Evolutionary conservation across 2,329 filamentous ascomycete species (phyloP).

Genomic region (Fusarium lateritium): DNA sequence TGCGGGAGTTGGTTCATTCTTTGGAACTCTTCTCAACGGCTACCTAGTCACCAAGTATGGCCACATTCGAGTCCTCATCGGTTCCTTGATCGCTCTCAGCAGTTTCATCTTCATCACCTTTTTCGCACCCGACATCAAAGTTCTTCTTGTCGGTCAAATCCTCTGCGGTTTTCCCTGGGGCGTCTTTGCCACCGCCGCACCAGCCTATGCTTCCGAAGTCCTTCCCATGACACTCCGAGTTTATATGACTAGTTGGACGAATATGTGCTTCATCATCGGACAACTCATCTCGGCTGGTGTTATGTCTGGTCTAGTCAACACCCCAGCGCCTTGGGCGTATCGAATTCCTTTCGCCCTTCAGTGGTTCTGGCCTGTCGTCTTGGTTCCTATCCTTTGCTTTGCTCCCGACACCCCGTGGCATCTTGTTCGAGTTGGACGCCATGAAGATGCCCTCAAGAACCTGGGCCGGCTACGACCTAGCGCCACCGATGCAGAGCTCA

Average conservation of each 20-base stretch:
- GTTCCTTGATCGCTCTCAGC: constrained; percentile 56
- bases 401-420: constrained; percentile 65
- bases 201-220: constrained; percentile 64
- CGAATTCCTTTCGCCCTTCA: constrained; percentile 64
- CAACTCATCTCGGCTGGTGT: constrained; percentile 60
- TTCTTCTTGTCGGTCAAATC: constrained; percentile 60
- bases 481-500: constrained; percentile 50
- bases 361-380: constrained; percentile 63
- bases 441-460: constrained; percentile 54
- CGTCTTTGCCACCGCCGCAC: constrained; percentile 60
- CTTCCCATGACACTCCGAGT: constrained; percentile 57
- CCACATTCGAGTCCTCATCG: constrained; percentile 61
- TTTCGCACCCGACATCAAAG: constrained; percentile 57
- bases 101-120: constrained; percentile 64
- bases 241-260: constrained; percentile 63
- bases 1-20: constrained; percentile 61
- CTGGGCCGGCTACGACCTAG: constrained; percentile 51
- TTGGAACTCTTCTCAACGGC: constrained; percentile 65
- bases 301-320: constrained; percentile 46
- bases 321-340: constrained; percentile 60
- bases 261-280: constrained; percentile 64
- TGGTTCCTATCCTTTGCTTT: constrained; percentile 58
- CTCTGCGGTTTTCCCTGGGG: constrained; percentile 64
- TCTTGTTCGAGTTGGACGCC: constrained; percentile 55
- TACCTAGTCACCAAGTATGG: constrained; percentile 61